Conservation (phyloP, 2,329 filamentous ascomycete genomes). For the Ophiosphaerella korrae region DNA sequence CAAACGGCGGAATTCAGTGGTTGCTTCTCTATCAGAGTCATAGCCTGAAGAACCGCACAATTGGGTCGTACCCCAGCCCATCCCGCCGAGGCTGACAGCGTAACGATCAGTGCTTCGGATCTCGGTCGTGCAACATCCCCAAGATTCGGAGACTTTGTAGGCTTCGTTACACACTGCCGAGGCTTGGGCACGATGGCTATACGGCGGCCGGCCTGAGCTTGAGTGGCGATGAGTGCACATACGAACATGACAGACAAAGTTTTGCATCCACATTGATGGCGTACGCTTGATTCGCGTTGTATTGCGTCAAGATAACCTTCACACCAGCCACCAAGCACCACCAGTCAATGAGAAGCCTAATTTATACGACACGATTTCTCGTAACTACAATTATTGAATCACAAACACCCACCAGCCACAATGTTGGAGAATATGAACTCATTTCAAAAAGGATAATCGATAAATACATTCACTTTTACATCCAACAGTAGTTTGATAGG, state of each 20-base stretch:
- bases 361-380: too few species aligned
- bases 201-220: not conserved
- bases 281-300: not conserved
- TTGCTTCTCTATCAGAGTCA: not conserved
- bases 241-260: not conserved
- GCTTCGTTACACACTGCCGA: slow-evolving; percentile 14
- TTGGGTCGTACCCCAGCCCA: not conserved
- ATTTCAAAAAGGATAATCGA: too few species aligned
- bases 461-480: too few species aligned
- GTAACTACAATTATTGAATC: too few species aligned
- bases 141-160: slow-evolving; percentile 10
- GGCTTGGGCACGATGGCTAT: slow-evolving; percentile 3
- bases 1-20: not conserved
- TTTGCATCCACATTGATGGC: not conserved
- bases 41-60: not conserved
- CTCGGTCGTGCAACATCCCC: not conserved
- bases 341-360: too few species aligned
- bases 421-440: too few species aligned
- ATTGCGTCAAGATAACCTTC: too few species aligned
- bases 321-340: too few species aligned
- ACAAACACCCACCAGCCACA: too few species aligned
- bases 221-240: not conserved
- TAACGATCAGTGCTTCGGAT: slow-evolving; percentile 26
- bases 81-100: slow-evolving; percentile 12
- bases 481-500: too few species aligned